Conservation (phyloP, 2,329 filamentous ascomycete genomes). For the Sporothrix sp. region DNA sequence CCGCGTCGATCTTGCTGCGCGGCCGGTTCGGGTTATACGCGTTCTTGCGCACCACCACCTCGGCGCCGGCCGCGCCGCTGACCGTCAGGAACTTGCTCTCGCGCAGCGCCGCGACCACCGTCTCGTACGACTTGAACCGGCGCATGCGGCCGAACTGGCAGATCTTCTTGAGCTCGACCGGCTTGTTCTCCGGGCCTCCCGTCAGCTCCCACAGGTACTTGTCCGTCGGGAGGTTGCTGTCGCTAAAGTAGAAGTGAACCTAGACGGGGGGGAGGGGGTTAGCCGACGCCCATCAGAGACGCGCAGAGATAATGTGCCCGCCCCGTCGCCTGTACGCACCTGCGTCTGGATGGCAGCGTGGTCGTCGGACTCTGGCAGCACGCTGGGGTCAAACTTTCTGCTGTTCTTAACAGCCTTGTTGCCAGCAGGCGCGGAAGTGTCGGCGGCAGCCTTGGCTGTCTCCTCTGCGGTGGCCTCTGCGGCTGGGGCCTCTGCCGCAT, state of each 20-base stretch:
- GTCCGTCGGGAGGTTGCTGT: conserved; percentile 81
- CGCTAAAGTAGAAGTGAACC: conserved; percentile 95
- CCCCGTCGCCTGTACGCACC: conserved; percentile 35
- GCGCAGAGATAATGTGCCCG: background rate
- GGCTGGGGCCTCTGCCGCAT: background rate
- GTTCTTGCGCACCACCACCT: conserved; percentile 67
- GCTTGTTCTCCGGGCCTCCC: conserved; percentile 69
- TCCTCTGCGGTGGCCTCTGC: conserved; percentile 7
- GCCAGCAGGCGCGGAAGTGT: background rate
- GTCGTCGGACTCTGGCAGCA: conserved; percentile 62
- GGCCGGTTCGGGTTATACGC: conserved; percentile 52
- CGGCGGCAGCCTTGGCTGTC: conserved; percentile 27
- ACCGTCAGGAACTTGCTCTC: conserved; percentile 65
- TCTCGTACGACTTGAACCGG: conserved; percentile 79
- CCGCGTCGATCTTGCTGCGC: conserved; percentile 55
- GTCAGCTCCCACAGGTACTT: conserved; percentile 75
- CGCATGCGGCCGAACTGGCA: conserved; percentile 92
- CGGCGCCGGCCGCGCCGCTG: conserved; percentile 60
- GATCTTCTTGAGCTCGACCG: conserved; percentile 68
- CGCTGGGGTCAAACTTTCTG: conserved; percentile 60
- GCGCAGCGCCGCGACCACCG: conserved; percentile 73
- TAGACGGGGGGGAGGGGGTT: no score
- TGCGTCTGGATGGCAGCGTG: conserved; percentile 74
- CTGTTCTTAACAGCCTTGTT: conserved; percentile 40
- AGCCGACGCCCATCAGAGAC: background rate